Evolutionary conservation across 129 eudicot species (phyloP).

Genomic region (Heracleum sosnowskyi): DNA sequence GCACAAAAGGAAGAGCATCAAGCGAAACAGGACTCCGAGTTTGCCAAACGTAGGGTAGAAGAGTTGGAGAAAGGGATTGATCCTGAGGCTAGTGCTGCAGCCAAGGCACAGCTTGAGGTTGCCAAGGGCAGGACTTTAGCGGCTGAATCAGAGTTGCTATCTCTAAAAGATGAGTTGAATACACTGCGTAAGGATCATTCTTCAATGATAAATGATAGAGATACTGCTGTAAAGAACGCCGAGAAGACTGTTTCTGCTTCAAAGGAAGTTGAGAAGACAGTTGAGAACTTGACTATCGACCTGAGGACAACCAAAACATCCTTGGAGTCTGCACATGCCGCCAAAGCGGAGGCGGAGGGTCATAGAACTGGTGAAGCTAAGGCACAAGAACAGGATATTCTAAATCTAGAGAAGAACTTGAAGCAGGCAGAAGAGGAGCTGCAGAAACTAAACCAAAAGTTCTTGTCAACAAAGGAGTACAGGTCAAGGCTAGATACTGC

Average conservation of each 20-base stretch:
- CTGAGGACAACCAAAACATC: constrained; percentile 61
- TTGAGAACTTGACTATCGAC: constrained; percentile 74
- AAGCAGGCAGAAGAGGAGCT: constrained; percentile 69
- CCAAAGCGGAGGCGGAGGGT: constrained; percentile 83
- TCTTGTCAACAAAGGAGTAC: constrained; percentile 36
- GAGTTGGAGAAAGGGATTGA: constrained; percentile 92
- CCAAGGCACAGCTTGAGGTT: constrained; percentile 79
- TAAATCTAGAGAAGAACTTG: constrained; percentile 64
- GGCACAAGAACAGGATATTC: constrained; percentile 64
- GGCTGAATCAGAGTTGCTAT: constrained; percentile 53
- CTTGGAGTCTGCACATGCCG: constrained; percentile 73
- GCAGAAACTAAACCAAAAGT: constrained; percentile 38
- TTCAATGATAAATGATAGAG: constrained; percentile 46
- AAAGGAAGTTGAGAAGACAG: constrained; percentile 69
- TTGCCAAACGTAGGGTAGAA: constrained; percentile 64
- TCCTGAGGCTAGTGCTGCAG: constrained; percentile 73
- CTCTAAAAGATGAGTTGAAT: constrained; percentile 53
- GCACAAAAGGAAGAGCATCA: constrained; percentile 82
- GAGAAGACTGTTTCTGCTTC: constrained; percentile 47
- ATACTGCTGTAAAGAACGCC: constrained; percentile 49
- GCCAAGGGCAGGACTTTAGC: constrained; percentile 59
- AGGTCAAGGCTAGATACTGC: constrained; percentile 58
- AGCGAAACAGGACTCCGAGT: constrained; percentile 88
- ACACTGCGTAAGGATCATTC: constrained; percentile 45
- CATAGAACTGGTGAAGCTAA: constrained; percentile 64